Percentiles rank a stretch among this genome's conserved stretches.
Conservation (phyloP, 345 rosid species). For the Excoecaria agallocha region DNA sequence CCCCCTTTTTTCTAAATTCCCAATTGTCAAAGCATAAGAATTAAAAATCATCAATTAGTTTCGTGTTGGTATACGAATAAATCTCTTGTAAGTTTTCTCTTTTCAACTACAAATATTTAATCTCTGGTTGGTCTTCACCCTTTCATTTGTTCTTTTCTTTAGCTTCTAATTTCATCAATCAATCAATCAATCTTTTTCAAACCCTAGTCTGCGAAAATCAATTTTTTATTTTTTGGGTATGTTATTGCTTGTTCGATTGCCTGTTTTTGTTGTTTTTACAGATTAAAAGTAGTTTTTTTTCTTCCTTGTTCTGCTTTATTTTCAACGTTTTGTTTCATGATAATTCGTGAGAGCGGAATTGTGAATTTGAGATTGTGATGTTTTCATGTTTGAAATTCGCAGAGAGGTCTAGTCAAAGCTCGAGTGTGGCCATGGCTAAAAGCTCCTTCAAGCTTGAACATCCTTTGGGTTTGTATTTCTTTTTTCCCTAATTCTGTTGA, state of each 20-base stretch:
- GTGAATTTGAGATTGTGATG: constrained; percentile 28
- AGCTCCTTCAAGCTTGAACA: constrained; percentile 65
- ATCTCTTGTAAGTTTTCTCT: constrained; percentile 23
- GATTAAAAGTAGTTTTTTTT: no score
- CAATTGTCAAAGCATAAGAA: not conserved
- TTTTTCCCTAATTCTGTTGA: not conserved
- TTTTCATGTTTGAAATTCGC: constrained; percentile 48
- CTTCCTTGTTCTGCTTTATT: not conserved
- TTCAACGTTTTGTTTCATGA: not conserved
- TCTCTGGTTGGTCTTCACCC: constrained; percentile 25
- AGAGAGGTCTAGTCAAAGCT: constrained; percentile 30
- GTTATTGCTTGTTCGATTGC: constrained; percentile 5
- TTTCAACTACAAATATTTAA: not conserved
- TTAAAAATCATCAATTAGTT: constrained; percentile 7
- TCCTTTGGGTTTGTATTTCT: constrained; percentile 53
- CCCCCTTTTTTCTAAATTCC: not conserved
- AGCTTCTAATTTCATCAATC: constrained; percentile 11
- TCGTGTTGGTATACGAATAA: constrained; percentile 32
- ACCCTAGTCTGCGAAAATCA: constrained; percentile 10
- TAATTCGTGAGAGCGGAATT: not conserved
- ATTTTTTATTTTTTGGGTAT: constrained; percentile 37
- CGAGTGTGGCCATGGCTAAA: constrained; percentile 49
- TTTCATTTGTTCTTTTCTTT: not conserved
- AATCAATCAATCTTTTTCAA: constrained; percentile 14
- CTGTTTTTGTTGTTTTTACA: not conserved